A percentile compares a stretch with the other conserved stretches of the same genome.
phyloP scores from a whole-genome alignment of 176 grass and related monocot genomes.

The Cenchrus purpureus region DNA sequence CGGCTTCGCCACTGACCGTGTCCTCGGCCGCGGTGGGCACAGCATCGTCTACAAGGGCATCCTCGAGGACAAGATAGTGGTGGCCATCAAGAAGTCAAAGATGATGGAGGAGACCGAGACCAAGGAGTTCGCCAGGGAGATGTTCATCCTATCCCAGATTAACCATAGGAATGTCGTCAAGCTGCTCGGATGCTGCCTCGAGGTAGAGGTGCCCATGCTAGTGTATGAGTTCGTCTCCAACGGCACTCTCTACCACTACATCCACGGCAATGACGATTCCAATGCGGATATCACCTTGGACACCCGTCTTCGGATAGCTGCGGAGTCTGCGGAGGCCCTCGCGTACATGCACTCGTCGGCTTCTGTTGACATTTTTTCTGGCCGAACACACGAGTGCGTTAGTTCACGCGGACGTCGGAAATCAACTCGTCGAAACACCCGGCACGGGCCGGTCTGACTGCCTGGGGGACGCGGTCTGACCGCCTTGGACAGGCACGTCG shows the following conservation, averaged over 20 bases:
- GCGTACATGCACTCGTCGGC: constrained; percentile 58
- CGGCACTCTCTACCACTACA: constrained; percentile 60
- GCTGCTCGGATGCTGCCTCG: constrained; percentile 66
- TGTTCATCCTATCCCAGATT: constrained; percentile 60
- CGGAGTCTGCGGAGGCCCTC: constrained; percentile 51
- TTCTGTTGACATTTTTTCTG: too few species aligned
- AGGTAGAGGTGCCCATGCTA: constrained; percentile 59
- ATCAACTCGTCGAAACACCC: too few species aligned
- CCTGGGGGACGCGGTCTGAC: too few species aligned
- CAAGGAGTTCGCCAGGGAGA: constrained; percentile 55
- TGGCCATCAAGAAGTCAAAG: constrained; percentile 63
- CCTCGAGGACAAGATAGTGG: constrained; percentile 41
- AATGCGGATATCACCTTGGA: not conserved
- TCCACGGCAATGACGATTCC: constrained; percentile 40
- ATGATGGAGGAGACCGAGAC: constrained; percentile 41
- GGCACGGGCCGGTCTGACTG: too few species aligned
- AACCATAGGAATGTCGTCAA: constrained; percentile 62
- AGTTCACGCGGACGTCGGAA: too few species aligned
- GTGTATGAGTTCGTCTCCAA: constrained; percentile 65
- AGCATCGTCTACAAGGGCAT: constrained; percentile 59
- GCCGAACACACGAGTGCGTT: too few species aligned
- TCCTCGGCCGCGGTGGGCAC: constrained; percentile 51
- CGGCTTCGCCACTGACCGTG: constrained; percentile 19
- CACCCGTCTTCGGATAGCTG: constrained; percentile 45
- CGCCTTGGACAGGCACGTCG: too few species aligned